A percentile compares a stretch with the other conserved stretches of the same genome.
Evolutionary conservation across 495 filamentous ascomycete genomes (phyloP).

Genomic region (Penicillium lagena): DNA sequence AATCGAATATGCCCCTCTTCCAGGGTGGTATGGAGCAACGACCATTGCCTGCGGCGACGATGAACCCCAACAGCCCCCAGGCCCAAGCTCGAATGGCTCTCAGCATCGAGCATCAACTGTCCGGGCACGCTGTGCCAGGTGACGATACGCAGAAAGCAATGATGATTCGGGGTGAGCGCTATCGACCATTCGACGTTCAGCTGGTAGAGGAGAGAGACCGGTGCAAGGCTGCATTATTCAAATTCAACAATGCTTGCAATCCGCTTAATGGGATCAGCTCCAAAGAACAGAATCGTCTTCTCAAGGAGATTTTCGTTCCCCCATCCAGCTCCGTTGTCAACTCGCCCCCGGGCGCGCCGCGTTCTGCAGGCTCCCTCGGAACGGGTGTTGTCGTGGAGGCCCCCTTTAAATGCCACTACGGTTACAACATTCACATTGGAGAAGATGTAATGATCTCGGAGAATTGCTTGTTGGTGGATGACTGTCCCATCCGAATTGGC

Average conservation of each 20-base stretch:
- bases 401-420: conserved; percentile 92
- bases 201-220: conserved; percentile 80
- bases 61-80: conserved; percentile 39
- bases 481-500: conserved; percentile 67
- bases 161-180: conserved; percentile 81
- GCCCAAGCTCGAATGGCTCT: conserved; percentile 41
- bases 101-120: conserved; percentile 39
- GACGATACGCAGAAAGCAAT: conserved; percentile 83
- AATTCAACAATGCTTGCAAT: conserved; percentile 86
- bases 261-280: conserved; percentile 67
- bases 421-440: conserved; percentile 87
- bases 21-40: conserved; percentile 32
- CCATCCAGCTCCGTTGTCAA: conserved; percentile 35
- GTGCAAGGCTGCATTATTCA: conserved; percentile 76
- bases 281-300: conserved; percentile 72
- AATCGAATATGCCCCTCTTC: conserved; percentile 30
- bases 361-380: conserved; percentile 56
- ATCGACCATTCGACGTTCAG: conserved; percentile 69
- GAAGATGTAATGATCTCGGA: conserved; percentile 81
- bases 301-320: conserved; percentile 63
- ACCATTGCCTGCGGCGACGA: conserved; percentile 18
- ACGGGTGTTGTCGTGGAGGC: conserved; percentile 75
- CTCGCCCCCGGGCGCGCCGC: conserved; percentile 37
- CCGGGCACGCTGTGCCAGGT: conserved; percentile 18
- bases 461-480: conserved; percentile 83